phyloP scores from a whole-genome alignment of 805 yeast species.

The Lipomyces mesembrius region DNA sequence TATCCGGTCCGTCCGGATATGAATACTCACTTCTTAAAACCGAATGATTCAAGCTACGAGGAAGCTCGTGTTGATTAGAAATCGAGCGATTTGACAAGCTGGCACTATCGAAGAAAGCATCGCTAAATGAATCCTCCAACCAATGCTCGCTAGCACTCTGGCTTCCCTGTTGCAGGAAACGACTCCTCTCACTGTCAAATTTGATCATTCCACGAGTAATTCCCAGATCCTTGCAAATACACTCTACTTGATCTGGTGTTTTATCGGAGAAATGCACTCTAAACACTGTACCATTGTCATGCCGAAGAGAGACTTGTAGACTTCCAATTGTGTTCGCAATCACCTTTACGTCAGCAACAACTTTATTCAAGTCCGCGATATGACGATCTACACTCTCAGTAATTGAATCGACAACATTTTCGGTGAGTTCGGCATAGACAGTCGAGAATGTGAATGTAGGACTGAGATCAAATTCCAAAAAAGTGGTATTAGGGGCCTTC shows the following conservation, averaged over 20 bases:
- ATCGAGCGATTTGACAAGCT: background rate
- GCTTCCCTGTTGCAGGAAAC: background rate
- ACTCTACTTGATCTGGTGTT: constrained; percentile 61
- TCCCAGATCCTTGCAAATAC: constrained; percentile 24
- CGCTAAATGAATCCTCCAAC: background rate
- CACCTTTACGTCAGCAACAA: constrained; percentile 45
- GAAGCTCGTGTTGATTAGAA: background rate
- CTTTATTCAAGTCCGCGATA: constrained; percentile 42
- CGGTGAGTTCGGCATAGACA: constrained; percentile 51
- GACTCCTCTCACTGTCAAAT: constrained; percentile 4
- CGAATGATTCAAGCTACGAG: background rate
- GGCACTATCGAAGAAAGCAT: background rate
- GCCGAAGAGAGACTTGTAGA: constrained; percentile 59
- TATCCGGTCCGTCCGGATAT: background rate
- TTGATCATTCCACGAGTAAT: constrained; percentile 24
- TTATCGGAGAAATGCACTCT: constrained; percentile 75
- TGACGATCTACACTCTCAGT: constrained; percentile 45
- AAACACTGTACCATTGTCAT: constrained; percentile 47
- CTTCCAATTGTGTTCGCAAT: constrained; percentile 62
- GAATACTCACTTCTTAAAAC: background rate
- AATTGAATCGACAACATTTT: constrained; percentile 51
- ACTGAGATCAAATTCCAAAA: constrained; percentile 60
- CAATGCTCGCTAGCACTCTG: background rate
- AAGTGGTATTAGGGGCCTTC: constrained; percentile 40
- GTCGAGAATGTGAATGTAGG: constrained; percentile 51